These are phyloP conservation scores for Paradendryphiella salina DNA, from an alignment of 2,329 filamentous ascomycete species.

Conservation along the genomic window DNA sequence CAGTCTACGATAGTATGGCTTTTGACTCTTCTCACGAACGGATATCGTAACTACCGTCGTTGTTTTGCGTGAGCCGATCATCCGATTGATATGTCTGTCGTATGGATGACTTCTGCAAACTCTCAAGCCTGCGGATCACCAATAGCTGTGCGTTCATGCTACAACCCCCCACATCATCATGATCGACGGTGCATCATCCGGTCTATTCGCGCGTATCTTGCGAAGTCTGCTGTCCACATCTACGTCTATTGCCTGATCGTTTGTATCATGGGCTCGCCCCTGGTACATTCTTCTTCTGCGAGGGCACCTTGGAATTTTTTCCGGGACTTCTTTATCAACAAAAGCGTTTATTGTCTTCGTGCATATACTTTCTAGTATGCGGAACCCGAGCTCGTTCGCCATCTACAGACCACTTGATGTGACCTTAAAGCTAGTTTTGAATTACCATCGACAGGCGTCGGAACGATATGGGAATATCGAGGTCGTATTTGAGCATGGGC, in stretches of 20 bases:
- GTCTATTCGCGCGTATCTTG: not conserved
- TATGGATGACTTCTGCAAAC: slow-evolving; percentile 14
- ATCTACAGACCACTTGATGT: not conserved
- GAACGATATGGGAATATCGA: not conserved
- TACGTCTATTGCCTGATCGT: slow-evolving; percentile 1
- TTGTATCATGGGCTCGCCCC: slow-evolving; percentile 2
- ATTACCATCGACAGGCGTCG: not conserved
- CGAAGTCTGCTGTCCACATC: not conserved
- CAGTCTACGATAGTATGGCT: slow-evolving; percentile 6
- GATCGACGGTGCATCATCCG: slow-evolving; percentile 1
- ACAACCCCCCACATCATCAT: not conserved
- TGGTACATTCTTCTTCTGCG: slow-evolving; percentile 1
- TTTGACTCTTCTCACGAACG: slow-evolving; percentile 3
- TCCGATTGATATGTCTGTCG: slow-evolving; percentile 16
- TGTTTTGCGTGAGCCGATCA: slow-evolving; percentile 22
- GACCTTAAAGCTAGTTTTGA: slow-evolving; percentile 1
- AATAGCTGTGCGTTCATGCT: slow-evolving; percentile 1
- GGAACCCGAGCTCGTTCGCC: not conserved
- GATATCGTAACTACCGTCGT: slow-evolving; percentile 5
- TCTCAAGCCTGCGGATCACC: slow-evolving; percentile 1
- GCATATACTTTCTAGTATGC: slow-evolving; percentile 7
- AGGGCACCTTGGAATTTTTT: not conserved
- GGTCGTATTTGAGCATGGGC: not conserved
- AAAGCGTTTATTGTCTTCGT: slow-evolving; percentile 14
- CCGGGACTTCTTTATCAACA: slow-evolving; percentile 2